Base-by-base conservation (phyloP, 345 rosid species). In the Lepidium africanum region DNA sequence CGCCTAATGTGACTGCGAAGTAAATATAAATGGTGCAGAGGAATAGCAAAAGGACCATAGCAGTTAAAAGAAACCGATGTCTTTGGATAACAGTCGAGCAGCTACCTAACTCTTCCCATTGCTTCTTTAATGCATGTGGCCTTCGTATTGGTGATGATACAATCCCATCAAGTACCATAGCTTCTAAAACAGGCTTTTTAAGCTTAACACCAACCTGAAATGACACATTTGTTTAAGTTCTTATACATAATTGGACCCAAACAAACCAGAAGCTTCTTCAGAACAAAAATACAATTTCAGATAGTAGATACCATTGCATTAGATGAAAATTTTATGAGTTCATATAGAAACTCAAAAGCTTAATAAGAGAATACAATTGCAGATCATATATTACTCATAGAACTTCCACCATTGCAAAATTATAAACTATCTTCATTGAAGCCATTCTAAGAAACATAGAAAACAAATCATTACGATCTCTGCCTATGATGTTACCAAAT, bases 11-110 rank as follows among this genome's bases (percentile, higher is more conserved):
- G 65, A 94, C 74, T 2, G 99, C 97, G 45, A 94, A 94, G 74
- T 94, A 94, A 66, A 94, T 92, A 76, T 94, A 94, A 69, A 94
- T 52, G 7, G 97, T 87, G 79, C 97, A 94, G 61, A 94, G 86
- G 63, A 88, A 87, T 10, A 77, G 76, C 81, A 94, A 75, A 42
- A 94, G 92, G 59, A 61, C 64, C 71, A 94, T 75, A 49, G 96
- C 93, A 1, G 91, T 87, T 81, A 91, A 75, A 43, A 94, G 96
- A 74, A 84, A 94, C 2, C 96, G 85, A 72, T 94, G 99, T 71
- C 99, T 78, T 59, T 82, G 82, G 21, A 81, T 21, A 6, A 94
- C 82, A 6, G 96, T 71, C 0, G 96, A 83, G 78, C 84, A 94
- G 82, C 88, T 91, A 38, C 94, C 96, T 65, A 82, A 65, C 60